Base-by-base conservation (phyloP, 441 rosid genomes). In the Jatropha multifida region DNA sequence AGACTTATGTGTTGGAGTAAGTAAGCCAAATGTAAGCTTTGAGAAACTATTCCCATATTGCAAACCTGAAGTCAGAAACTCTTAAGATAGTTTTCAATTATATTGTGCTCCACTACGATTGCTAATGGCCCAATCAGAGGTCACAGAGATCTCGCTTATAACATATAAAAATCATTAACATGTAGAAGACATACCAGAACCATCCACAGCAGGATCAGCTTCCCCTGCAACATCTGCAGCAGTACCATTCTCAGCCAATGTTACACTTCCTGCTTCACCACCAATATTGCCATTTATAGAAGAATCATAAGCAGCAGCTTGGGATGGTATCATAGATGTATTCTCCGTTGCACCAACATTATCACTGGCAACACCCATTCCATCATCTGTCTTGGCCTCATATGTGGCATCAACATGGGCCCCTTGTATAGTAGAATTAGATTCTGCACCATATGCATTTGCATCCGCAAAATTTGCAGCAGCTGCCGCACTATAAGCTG, bases 161-260 rank as follows among this genome's bases (percentile, higher is more conserved):
- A 48, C 10, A 62, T 41, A 6, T 15, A 68, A 7, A 49, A 40
- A 49, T 58, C 63, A 75, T 4, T 64, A 17, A 26, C 26, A 55
- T 17, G 64, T 42, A 38, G 41, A 71, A 74, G 27, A 78, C 87
- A 72, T 85, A 95, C 99, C 91, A 69, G 93, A 73, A 76, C 85
- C 82, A 75, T 91, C 93, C 78, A 76, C 81, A 72, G 82, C 81
- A 77, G 78, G 73, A 74, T 82, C 82, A 78, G 81, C 74, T 67
- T 76, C 90, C 76, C 81, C 79, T 20, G 61, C 79, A 37, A 69
- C 69, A 64, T 83, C 86, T 26, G 81, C 79, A 68, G 84, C 81
- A 76, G 59, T 81, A 59, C 95, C 96, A 80, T 90, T 94, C 84
- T 89, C 95, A 61, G 74, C 81, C 12, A 85, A 78, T 15, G 70